phyloP scores from a whole-genome alignment of 2,329 filamentous ascomycete species.

The Aureobasidium pullulans region DNA sequence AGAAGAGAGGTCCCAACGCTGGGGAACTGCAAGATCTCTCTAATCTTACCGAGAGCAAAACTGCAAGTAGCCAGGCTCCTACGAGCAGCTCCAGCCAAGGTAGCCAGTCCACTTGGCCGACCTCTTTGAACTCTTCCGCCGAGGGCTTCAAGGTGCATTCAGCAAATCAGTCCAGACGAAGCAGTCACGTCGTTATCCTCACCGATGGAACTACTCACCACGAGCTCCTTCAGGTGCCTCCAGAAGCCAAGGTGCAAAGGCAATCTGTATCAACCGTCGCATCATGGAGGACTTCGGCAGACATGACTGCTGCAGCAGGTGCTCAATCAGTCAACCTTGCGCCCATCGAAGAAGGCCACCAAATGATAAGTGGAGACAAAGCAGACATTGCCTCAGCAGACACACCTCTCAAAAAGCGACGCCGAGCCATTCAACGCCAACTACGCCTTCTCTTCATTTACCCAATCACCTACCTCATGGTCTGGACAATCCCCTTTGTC shows the following conservation, averaged over 20 bases:
- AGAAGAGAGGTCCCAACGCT: neutral
- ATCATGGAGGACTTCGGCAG: conserved; percentile 3
- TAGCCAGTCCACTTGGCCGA: conserved; percentile 3
- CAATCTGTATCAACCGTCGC: neutral
- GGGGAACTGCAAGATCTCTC: conserved; percentile 6
- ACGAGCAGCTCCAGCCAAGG: neutral
- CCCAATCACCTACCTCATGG: conserved; percentile 61
- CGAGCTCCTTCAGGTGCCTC: neutral
- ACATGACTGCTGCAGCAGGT: neutral
- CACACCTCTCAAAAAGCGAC: conserved; percentile 18
- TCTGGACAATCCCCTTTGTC: conserved; percentile 67
- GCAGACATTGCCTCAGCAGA: conserved; percentile 3
- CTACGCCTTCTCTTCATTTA: conserved; percentile 69
- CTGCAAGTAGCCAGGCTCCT: neutral
- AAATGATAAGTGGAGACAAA: neutral
- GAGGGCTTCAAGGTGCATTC: neutral
- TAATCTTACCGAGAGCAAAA: neutral
- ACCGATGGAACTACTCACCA: neutral
- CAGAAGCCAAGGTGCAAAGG: neutral
- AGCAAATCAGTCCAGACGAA: neutral
- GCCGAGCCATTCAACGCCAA: conserved; percentile 54
- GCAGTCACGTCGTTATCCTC: neutral
- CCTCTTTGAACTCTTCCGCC: neutral
- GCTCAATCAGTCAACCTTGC: neutral
- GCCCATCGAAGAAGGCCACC: conserved; percentile 6